These are phyloP conservation scores for Fusarium scirpi DNA, from an alignment of 2,329 filamentous ascomycete species.

Conservation along the genomic window DNA sequence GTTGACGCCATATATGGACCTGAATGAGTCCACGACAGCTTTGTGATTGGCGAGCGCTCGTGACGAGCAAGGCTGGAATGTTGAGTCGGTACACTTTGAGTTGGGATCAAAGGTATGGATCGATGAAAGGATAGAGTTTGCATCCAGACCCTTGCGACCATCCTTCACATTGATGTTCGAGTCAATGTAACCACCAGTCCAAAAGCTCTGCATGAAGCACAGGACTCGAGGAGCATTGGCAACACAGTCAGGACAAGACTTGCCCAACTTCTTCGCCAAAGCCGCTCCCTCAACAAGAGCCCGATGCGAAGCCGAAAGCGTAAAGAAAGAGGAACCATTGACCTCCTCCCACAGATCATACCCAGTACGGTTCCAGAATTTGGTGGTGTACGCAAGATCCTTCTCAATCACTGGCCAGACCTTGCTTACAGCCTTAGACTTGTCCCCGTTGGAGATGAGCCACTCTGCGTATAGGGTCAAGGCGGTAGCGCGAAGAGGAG, in stretches of 20 bases:
- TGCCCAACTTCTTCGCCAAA: conserved; percentile 72
- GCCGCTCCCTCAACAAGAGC: conserved; percentile 72
- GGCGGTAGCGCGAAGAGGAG: conserved; percentile 79
- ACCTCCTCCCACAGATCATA: conserved; percentile 88
- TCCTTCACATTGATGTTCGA: conserved; percentile 74
- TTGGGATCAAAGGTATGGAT: conserved; percentile 76
- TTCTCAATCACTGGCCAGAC: conserved; percentile 80
- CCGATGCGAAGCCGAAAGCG: conserved; percentile 71
- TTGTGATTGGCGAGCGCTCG: conserved; percentile 78
- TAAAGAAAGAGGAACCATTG: conserved; percentile 81
- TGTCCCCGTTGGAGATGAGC: conserved; percentile 72
- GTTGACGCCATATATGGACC: conserved; percentile 74
- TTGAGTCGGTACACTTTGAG: conserved; percentile 71
- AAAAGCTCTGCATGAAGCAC: conserved; percentile 79
- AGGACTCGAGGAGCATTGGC: conserved; percentile 74
- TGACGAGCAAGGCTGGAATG: conserved; percentile 79
- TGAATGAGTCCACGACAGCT: conserved; percentile 77
- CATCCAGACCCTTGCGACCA: conserved; percentile 74
- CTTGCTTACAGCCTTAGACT: conserved; percentile 62
- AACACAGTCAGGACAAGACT: conserved; percentile 69
- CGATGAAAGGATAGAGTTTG: conserved; percentile 72
- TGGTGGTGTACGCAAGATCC: conserved; percentile 77
- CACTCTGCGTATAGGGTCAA: conserved; percentile 77
- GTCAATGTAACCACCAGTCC: conserved; percentile 70
- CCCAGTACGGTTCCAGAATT: conserved; percentile 73